Evolutionary conservation across 1,139 yeast species (phyloP), one percentile per base, ranked within the genome.

Genomic region (Suhomyces coccinellae): DNA sequence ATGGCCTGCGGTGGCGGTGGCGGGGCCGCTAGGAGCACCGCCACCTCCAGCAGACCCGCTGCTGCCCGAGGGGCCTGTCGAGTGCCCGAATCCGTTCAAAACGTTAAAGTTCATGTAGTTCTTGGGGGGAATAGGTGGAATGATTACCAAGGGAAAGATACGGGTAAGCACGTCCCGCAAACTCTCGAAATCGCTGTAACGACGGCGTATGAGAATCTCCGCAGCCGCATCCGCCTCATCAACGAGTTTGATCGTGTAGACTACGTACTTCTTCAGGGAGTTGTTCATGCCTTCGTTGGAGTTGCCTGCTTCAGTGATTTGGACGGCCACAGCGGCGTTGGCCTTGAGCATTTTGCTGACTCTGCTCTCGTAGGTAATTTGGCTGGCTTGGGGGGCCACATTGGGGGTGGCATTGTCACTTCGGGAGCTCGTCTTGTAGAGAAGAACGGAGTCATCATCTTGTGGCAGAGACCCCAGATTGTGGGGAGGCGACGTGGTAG

Each of bases 121-220:
- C 65, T 93, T 93, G 52, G 91, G 97, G 0, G 99, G 99, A 31
- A 95, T 89, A 0, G 98, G 97, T 1, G 99, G 99, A 6, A 93
- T 80, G 6, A 93, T 76, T 12, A 83, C 66, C 38, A 95, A 82
- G 1, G 99, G 98, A 59, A 87, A 90, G 30, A 88, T 69, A 58
- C 82, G 82, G 6, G 83, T 72, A 22, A 93, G 73, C 3, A 85
- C 78, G 32, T 77, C 83, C 46, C 97, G 70, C 34, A 93, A 74
- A 46, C 87, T 80, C 57, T 89, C 98, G 63, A 93, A 93, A 61
- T 93, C 99, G 40, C 96, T 87, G 65, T 93, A 93, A 35, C 99
- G 71, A 54, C 99, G 74, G 46, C 91, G 73, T 2, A 91, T 91
- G 29, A 80, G 75, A 12, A 77, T 60, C 41, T 81, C 83, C 12